Conservation (phyloP, 2,329 filamentous ascomycete genomes). For the Talaromyces sp. region DNA sequence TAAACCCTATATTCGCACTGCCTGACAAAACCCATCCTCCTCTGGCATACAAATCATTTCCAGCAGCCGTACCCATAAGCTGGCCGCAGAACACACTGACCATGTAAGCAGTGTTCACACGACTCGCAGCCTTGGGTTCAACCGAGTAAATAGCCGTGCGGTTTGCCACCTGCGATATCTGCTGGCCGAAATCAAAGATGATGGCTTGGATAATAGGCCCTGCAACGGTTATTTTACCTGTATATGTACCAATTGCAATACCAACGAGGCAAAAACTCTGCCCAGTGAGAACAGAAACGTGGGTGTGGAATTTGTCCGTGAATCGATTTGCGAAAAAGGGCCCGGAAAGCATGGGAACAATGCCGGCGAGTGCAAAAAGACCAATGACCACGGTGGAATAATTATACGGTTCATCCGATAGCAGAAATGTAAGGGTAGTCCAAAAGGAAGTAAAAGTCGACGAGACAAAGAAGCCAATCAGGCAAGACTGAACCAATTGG, state of each 20-base stretch:
- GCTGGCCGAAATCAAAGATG: constrained; percentile 64
- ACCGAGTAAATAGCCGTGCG: constrained; percentile 64
- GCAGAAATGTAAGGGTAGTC: constrained; percentile 74
- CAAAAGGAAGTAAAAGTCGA: constrained; percentile 62
- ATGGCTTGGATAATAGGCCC: constrained; percentile 69
- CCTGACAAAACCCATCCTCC: constrained; percentile 54
- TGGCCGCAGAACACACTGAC: constrained; percentile 68
- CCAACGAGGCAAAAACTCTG: constrained; percentile 55
- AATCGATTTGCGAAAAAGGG: constrained; percentile 65
- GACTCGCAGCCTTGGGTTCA: constrained; percentile 64
- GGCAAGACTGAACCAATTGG: constrained; percentile 61
- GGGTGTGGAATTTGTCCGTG: constrained; percentile 64
- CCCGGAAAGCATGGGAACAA: constrained; percentile 60
- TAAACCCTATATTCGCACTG: constrained; percentile 51
- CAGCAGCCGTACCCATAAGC: constrained; percentile 61
- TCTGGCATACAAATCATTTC: constrained; percentile 50
- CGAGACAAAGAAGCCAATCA: constrained; percentile 59
- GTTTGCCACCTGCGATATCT: constrained; percentile 70
- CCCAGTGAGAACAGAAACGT: constrained; percentile 61
- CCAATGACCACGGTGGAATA: constrained; percentile 66
- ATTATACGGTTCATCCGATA: constrained; percentile 63
- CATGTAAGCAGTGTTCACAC: constrained; percentile 81
- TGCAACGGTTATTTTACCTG: constrained; percentile 59
- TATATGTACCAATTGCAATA: constrained; percentile 62
- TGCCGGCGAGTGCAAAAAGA: constrained; percentile 71